Evolutionary conservation across 2,329 filamentous ascomycete species (phyloP).

Genomic region (Cryphonectria carpinicola): DNA sequence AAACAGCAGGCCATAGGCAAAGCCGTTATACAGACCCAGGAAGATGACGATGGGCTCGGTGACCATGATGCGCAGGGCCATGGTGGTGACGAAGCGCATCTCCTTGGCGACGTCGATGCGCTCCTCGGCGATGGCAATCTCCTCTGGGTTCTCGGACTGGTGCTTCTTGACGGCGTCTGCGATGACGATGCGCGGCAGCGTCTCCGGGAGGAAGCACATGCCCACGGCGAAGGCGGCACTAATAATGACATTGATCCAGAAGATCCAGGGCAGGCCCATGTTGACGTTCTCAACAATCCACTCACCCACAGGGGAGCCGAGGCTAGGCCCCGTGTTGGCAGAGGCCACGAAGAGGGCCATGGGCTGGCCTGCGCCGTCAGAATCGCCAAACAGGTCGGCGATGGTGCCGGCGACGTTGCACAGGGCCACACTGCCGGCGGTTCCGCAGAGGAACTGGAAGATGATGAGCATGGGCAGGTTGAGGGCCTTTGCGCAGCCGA

Average conservation of each 20-base stretch:
- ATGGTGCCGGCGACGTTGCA: conserved; percentile 43
- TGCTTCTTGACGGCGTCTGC: conserved; percentile 39
- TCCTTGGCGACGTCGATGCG: conserved; percentile 43
- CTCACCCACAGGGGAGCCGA: conserved; percentile 46
- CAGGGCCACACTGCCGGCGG: conserved; percentile 41
- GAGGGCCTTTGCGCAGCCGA: conserved; percentile 40
- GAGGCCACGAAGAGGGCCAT: conserved; percentile 47
- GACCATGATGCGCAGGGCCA: conserved; percentile 48
- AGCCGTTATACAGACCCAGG: conserved; percentile 46
- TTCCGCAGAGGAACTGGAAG: conserved; percentile 42
- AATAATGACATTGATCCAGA: conserved; percentile 47
- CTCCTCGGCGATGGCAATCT: conserved; percentile 39
- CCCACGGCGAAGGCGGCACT: conserved; percentile 41
- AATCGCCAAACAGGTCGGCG: conserved; percentile 41
- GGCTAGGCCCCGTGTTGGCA: conserved; percentile 44
- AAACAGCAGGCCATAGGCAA: conserved; percentile 47
- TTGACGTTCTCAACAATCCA: conserved; percentile 42
- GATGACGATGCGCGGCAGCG: conserved; percentile 45
- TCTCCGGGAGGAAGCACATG: conserved; percentile 45
- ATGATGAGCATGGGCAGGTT: conserved; percentile 45
- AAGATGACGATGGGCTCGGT: conserved; percentile 47
- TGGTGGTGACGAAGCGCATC: conserved; percentile 45
- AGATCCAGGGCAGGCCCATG: conserved; percentile 46
- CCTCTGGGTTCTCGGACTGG: conserved; percentile 36
- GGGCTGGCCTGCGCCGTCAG: conserved; percentile 45